These are phyloP conservation scores for Astrothelium macrocarpum DNA, from an alignment of 495 filamentous ascomycete species.

Conservation along the genomic window DNA sequence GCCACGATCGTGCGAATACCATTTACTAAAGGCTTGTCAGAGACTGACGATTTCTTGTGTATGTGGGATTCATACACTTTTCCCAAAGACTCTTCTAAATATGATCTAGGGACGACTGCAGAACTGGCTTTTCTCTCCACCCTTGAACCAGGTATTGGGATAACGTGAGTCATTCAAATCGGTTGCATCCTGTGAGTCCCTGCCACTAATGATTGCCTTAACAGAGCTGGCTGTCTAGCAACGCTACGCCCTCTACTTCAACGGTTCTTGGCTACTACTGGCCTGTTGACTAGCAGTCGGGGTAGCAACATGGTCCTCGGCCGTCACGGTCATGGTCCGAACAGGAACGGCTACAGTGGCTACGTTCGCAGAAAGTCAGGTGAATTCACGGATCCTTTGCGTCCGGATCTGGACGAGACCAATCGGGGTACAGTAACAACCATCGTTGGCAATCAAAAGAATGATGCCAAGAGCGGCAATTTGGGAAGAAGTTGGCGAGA, in stretches of 20 bases:
- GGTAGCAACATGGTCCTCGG: not conserved
- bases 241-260: constrained; percentile 32
- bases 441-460: not conserved
- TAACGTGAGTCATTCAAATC: constrained; percentile 14
- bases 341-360: not conserved
- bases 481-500: not conserved
- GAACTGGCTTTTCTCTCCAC: constrained; percentile 36
- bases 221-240: constrained; percentile 30
- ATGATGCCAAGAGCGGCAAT: not conserved
- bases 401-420: not conserved
- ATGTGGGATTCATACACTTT: not conserved
- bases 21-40: constrained; percentile 27
- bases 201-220: not conserved
- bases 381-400: not conserved
- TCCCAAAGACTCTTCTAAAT: not conserved
- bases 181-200: not conserved
- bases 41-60: constrained; percentile 26
- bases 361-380: not conserved
- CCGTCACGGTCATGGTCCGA: not conserved
- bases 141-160: constrained; percentile 33
- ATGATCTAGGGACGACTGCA: constrained; percentile 16
- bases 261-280: not conserved
- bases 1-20: constrained; percentile 37
- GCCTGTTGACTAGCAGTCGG: not conserved
- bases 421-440: not conserved